Conservation (phyloP, 1,284 basidiomycete species). For the Mrakiaceae sp. region DNA sequence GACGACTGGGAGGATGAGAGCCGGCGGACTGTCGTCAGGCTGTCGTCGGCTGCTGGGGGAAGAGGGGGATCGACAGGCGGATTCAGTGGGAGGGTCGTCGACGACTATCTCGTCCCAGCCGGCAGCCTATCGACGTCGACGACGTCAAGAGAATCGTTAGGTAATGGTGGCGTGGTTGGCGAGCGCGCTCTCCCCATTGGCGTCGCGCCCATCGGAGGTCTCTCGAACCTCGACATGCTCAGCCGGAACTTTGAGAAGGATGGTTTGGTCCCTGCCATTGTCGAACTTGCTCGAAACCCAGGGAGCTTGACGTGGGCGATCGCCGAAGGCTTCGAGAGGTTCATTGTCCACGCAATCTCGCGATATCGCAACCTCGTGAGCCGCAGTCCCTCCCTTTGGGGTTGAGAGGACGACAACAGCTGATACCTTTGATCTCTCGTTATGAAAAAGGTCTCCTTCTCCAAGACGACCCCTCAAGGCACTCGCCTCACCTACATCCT, state of each 20-base stretch:
- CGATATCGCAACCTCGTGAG: background rate
- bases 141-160: no score
- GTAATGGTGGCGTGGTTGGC: no score
- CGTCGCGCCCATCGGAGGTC: no score
- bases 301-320: constrained; percentile 7
- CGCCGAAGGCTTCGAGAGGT: constrained; percentile 13
- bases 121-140: background rate
- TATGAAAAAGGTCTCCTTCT: constrained; percentile 9
- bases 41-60: background rate
- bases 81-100: background rate
- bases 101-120: constrained; percentile 2
- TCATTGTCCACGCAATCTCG: background rate
- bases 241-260: constrained; percentile 7
- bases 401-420: background rate
- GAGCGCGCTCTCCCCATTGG: no score
- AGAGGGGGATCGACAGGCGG: background rate
- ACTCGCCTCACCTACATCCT: constrained; percentile 14
- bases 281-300: constrained; percentile 1
- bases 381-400: background rate
- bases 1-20: constrained; percentile 9
- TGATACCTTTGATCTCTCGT: background rate
- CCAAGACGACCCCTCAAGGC: constrained; percentile 10
- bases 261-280: constrained; percentile 6
- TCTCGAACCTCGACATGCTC: background rate
- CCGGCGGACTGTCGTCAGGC: background rate